Base-by-base conservation (phyloP, 2,329 filamentous ascomycete genomes). In the Neoscytalidium dimidiatum region DNA sequence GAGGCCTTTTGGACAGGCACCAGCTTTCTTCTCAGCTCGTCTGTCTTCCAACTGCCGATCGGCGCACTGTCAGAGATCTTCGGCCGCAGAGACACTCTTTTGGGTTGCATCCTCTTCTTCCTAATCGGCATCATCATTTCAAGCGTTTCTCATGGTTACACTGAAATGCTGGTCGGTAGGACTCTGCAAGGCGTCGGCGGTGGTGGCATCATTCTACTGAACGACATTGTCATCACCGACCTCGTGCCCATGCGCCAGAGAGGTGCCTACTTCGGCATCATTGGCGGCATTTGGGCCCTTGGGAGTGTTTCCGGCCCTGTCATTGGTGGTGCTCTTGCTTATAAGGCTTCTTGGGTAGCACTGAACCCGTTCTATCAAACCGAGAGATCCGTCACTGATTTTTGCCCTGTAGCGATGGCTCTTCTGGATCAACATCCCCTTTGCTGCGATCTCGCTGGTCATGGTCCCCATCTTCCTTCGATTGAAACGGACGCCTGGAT, bases 1-100 rank as follows among this genome's bases (percentile, higher is more conserved):
- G 75, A 78, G 52, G 75, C 79, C 0, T 80, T 85, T 64, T 86
- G 84, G 84, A 76, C 81, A 13, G 82, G 80, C 1, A 81, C 82
- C 0, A 77, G 79, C 3, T 85, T 84, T 65, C 75, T 85, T 0
- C 71, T 84, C 13, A 71, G 78, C 3, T 77, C 74, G 19, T 77
- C 81, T 17, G 78, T 79, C 26, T 77, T 79, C 52, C 77, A 82
- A 52, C 81, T 80, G 21, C 71, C 81, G 57, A 78, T 78, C 62
- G 78, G 78, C 0, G 72, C 77, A 0, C 71, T 83, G 3, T 79
- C 80, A 9, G 77, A 82, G 63, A 78, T 83, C 21, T 83, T 86
- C 64, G 83, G 82, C 2, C 80, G 82, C 21, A 80, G 80, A 23
- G 72, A 76, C 4, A 72, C 82, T 56, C 76, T 84, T 49, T 73